These are phyloP conservation scores for Rhizopus stolonifer DNA, from an alignment of 371 early-diverging fungal genomes.

Conservation along the genomic window DNA sequence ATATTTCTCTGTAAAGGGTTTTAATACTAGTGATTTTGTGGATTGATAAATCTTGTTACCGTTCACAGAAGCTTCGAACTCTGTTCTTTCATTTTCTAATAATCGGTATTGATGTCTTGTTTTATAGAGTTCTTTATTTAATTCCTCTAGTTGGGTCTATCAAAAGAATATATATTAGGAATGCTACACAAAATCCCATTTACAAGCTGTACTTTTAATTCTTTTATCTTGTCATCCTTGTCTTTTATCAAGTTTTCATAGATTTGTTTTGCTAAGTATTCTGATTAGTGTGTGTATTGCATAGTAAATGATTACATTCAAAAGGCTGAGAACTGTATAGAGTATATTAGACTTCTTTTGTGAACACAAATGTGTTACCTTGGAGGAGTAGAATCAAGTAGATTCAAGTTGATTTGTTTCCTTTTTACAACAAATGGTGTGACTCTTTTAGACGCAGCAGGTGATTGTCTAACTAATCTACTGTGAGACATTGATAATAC, in stretches of 20 bases:
- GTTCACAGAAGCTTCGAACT: constrained; percentile 30
- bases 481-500: not conserved
- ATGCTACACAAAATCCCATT: too few species aligned
- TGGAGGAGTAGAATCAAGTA: constrained; percentile 23
- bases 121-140: constrained; percentile 17
- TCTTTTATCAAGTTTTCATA: constrained; percentile 18
- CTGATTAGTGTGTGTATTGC: not conserved
- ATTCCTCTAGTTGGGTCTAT: constrained; percentile 14
- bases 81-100: constrained; percentile 35
- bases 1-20: constrained; percentile 34
- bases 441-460: not conserved
- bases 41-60: constrained; percentile 13
- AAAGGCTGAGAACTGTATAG: constrained; percentile 11
- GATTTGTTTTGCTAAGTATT: constrained; percentile 1
- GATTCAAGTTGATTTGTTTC: constrained; percentile 36
- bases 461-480: not conserved
- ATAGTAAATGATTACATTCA: constrained; percentile 17
- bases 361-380: too few species aligned
- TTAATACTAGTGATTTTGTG: not conserved
- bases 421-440: constrained; percentile 27
- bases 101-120: constrained; percentile 32
- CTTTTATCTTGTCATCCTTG: constrained; percentile 18
- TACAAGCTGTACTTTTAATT: constrained; percentile 9
- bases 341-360: too few species aligned
- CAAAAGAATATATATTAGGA: not conserved